Percentiles rank a stretch among this genome's conserved stretches.
Conservation (phyloP, 495 filamentous ascomycete species). For the Lepraria neglecta region DNA sequence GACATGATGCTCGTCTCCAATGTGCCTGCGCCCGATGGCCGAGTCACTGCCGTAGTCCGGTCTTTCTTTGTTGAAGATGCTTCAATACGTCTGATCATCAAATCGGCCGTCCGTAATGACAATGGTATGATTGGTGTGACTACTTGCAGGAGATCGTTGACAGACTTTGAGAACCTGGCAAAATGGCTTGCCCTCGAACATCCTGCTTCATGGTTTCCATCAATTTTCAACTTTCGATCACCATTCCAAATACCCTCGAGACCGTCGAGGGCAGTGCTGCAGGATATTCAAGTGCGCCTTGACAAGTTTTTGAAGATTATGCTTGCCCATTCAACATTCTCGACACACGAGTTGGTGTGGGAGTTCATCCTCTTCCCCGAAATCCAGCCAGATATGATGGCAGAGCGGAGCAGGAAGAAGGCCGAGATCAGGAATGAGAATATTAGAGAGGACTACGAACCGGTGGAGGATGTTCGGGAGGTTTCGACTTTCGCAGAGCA, state of each 20-base stretch:
- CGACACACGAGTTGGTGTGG: slow-evolving; percentile 96
- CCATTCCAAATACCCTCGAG: slow-evolving; percentile 90
- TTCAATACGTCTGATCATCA: slow-evolving; percentile 85
- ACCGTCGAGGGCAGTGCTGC: slow-evolving; percentile 78
- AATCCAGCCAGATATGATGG: slow-evolving; percentile 82
- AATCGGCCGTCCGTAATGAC: slow-evolving; percentile 75
- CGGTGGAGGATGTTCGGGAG: slow-evolving; percentile 79
- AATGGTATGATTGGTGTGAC: slow-evolving; percentile 56
- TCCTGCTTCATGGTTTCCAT: slow-evolving; percentile 89
- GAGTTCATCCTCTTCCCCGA: slow-evolving; percentile 98
- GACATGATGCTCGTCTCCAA: slow-evolving; percentile 81
- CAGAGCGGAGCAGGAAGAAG: slow-evolving; percentile 78
- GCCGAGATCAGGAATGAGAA: slow-evolving; percentile 74
- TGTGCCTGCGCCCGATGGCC: slow-evolving; percentile 61
- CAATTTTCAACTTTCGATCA: slow-evolving; percentile 68
- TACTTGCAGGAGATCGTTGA: slow-evolving; percentile 81
- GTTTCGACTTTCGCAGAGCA: slow-evolving; percentile 88
- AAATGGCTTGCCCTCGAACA: slow-evolving; percentile 85
- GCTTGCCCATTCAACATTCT: slow-evolving; percentile 84
- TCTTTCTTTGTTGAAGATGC: slow-evolving; percentile 98
- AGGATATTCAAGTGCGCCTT: slow-evolving; percentile 79
- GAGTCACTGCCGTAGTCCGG: slow-evolving; percentile 89
- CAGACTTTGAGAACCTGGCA: slow-evolving; percentile 87
- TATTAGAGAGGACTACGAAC: slow-evolving; percentile 78
- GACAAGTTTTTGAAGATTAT: slow-evolving; percentile 83